phyloP scores from a whole-genome alignment of 164 flowering plant genomes.

The Berberis vulgaris region DNA sequence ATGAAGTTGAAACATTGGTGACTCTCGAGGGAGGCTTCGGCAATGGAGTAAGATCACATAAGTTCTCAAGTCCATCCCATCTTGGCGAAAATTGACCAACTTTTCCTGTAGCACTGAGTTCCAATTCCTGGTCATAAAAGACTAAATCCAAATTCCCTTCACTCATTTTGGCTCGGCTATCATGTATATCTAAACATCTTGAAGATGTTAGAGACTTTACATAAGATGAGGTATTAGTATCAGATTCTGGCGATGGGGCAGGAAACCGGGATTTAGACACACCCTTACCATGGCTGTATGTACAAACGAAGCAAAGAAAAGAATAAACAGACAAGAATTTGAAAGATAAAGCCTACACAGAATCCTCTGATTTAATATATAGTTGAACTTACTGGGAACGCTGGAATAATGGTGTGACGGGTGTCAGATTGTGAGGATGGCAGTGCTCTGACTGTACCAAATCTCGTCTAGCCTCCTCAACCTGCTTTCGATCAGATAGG shows the following conservation, averaged over 20 bases:
- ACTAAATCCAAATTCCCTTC: conserved; percentile 15
- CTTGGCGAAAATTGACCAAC: conserved; percentile 18
- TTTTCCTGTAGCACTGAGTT: conserved; percentile 6
- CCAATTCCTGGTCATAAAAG: conserved; percentile 12
- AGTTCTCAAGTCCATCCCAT: conserved; percentile 16
- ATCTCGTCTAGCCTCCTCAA: conserved; percentile 5
- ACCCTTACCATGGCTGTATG: conserved; percentile 23
- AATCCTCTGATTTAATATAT: background rate
- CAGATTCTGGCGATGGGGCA: conserved; percentile 40
- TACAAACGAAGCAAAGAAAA: background rate
- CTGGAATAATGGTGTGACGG: conserved; percentile 34
- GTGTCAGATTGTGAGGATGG: conserved; percentile 26
- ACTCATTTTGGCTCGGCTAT: conserved; percentile 13
- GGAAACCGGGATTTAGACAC: conserved; percentile 21
- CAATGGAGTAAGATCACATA: conserved; percentile 18
- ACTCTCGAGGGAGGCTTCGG: conserved; percentile 16
- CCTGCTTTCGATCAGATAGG: conserved; percentile 15
- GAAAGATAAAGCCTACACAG: background rate
- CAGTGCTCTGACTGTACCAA: conserved; percentile 13
- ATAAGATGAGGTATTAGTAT: conserved; percentile 17
- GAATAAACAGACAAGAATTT: background rate
- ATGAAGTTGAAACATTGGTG: conserved; percentile 19
- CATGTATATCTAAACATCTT: conserved; percentile 14
- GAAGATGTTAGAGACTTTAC: conserved; percentile 20
- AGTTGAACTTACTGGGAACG: conserved; percentile 21